A percentile compares a stretch with the other conserved stretches of the same genome.
phyloP scores from a whole-genome alignment of 2,329 filamentous ascomycete species.

The Phoma sp. region DNA sequence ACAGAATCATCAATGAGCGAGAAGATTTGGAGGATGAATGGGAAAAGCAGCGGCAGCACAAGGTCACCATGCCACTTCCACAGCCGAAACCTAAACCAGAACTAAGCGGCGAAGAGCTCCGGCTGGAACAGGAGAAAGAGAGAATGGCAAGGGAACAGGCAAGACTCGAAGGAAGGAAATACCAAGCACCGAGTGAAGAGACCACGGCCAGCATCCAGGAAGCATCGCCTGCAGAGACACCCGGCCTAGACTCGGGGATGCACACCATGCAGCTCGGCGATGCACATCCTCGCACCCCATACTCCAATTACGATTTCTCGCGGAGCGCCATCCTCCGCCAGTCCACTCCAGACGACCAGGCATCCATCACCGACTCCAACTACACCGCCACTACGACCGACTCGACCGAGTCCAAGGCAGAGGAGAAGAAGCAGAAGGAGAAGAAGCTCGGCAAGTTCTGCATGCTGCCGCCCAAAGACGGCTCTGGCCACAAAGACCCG shows the following conservation, averaged over 20 bases:
- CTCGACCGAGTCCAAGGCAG: conserved; percentile 6
- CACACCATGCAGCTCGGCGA: conserved; percentile 30
- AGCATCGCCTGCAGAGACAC: conserved; percentile 18
- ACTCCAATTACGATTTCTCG: conserved; percentile 42
- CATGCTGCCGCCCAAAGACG: conserved; percentile 68
- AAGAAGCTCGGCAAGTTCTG: conserved; percentile 79
- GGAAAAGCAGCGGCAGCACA: conserved; percentile 47
- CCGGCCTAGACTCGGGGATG: conserved; percentile 31
- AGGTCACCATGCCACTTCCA: conserved; percentile 34
- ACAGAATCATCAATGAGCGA: conserved; percentile 69
- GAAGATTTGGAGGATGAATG: conserved; percentile 63
- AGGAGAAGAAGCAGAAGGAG: conserved; percentile 35
- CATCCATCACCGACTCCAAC: conserved; percentile 28
- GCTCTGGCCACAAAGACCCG: conserved; percentile 66
- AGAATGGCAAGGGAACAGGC: conserved; percentile 15
- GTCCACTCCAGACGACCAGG: conserved; percentile 31
- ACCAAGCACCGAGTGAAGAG: conserved; percentile 32
- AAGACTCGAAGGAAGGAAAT: conserved; percentile 19
- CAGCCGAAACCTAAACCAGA: conserved; percentile 27
- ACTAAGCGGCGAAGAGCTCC: conserved; percentile 24
- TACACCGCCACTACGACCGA: conserved; percentile 30
- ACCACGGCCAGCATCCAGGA: conserved; percentile 7
- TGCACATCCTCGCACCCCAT: conserved; percentile 23
- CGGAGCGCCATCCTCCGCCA: conserved; percentile 40
- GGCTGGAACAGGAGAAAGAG: conserved; percentile 34